Base-by-base conservation (phyloP, 306 rosid genomes). In the Cicer cuneatum region DNA sequence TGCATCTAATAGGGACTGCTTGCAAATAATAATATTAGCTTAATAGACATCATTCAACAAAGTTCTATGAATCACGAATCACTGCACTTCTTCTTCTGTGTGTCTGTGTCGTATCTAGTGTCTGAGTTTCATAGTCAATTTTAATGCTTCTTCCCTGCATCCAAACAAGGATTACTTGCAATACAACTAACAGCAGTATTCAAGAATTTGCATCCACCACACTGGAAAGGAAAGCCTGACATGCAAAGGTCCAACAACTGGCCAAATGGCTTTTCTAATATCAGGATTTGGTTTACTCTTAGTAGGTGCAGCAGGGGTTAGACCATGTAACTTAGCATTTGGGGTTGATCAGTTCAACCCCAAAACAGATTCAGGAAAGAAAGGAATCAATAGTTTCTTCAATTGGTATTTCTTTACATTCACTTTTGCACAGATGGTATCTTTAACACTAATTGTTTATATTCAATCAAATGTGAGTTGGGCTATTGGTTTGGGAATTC, bases 291-390 rank as follows among this genome's bases (percentile, higher is more conserved):
- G 82, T 2, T 66, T 86, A 10, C 73, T 93, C n/a, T 7, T 88
- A 29, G 41, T 88, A 2, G 98, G 97, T 69, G 93, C 97, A 3
- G 96, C 89, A 1, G 96, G 96, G 10, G 75, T 93, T 40, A 64
- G 98, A 61, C 98, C 98, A 12, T 93, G 98, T 80, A 93, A 87
- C 79, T 59, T 93, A 75, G 97, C 94, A 8, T 93, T 91, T 66
- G 98, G 98, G 41, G 97, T 89, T 1, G 98, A 93, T 81, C 98
- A 93, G 81, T 93, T 89, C 81, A 68, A 93, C 47, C 94, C 92
- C 4, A 86, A 83, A 0, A 88, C 96, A 33, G 96, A 91, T 14
- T 74, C 93, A 41, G 96, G 98, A 9, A 91, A 89, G 49, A 87
- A 77, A 38, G 98, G 97, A 7, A 79, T 93, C 49, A 87, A 88